phyloP scores from a whole-genome alignment of 2,329 filamentous ascomycete genomes.

The Elsinoe arachidis region DNA sequence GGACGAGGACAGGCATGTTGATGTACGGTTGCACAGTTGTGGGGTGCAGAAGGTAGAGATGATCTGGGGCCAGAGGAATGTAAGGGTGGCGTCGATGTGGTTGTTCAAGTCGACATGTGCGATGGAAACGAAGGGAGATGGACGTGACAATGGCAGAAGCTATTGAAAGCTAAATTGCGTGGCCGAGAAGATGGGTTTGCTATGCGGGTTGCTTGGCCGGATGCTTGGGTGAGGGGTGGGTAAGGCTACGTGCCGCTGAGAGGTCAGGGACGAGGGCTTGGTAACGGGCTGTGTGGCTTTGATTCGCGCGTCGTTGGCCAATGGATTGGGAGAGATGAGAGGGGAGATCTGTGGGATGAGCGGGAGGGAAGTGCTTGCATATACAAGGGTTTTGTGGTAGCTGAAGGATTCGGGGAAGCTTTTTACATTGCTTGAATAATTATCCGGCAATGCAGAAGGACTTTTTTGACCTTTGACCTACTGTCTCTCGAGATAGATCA shows the following conservation, averaged over 20 bases:
- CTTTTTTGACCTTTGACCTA: no score
- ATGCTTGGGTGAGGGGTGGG: conserved; percentile 14
- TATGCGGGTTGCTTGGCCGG: conserved; percentile 14
- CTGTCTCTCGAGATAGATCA: no score
- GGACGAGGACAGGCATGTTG: neutral
- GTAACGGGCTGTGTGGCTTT: conserved; percentile 7
- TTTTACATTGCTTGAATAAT: no score
- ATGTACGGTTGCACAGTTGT: neutral
- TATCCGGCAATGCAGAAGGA: no score
- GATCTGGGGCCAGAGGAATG: neutral
- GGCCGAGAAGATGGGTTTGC: neutral
- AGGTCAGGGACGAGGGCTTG: conserved; percentile 10
- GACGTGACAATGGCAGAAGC: conserved; percentile 11
- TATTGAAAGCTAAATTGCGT: conserved; percentile 11
- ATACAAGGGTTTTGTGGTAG: neutral
- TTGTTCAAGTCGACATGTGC: neutral
- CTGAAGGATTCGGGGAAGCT: neutral
- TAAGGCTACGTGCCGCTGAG: conserved; percentile 13
- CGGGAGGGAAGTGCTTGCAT: conserved; percentile 3
- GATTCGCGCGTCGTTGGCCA: neutral
- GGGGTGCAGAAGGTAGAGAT: neutral
- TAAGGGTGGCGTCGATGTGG: conserved; percentile 6
- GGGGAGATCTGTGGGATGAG: neutral
- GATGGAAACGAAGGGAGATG: neutral
- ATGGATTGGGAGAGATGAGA: neutral